These are phyloP conservation scores for Yamadazyma scolyti DNA, from an alignment of 805 yeast genomes.

Conservation along the genomic window DNA sequence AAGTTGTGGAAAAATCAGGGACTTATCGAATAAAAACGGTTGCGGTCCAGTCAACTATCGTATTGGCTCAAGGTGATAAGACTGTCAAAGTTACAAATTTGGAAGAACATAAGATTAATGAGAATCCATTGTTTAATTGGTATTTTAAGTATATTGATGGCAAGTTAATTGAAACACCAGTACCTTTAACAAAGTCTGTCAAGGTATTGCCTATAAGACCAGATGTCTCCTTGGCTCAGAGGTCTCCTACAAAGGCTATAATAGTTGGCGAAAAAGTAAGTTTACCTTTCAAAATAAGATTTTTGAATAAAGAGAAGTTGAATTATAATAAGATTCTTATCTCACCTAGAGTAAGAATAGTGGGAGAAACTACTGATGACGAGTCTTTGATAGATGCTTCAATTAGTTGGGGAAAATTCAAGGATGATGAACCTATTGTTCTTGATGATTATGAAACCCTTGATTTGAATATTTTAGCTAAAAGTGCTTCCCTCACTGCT, in stretches of 20 bases:
- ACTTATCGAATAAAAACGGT: slow-evolving; percentile 15
- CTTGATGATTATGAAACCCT: slow-evolving; percentile 13
- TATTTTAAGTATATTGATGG: slow-evolving; percentile 5
- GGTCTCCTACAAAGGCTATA: slow-evolving; percentile 10
- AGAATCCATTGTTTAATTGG: slow-evolving; percentile 4
- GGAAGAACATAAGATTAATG: slow-evolving; percentile 1
- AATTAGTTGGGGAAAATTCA: slow-evolving; percentile 30
- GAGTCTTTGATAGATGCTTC: slow-evolving; percentile 10
- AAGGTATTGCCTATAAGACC: slow-evolving; percentile 24
- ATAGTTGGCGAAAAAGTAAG: slow-evolving; percentile 29
- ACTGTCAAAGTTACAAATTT: slow-evolving; percentile 6
- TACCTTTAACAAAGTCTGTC: slow-evolving; percentile 8
- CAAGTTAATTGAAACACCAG: slow-evolving; percentile 3
- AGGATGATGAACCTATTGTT: slow-evolving; percentile 38
- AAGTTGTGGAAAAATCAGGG: slow-evolving; percentile 20
- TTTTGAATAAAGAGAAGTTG: slow-evolving; percentile 12
- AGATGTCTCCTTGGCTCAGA: slow-evolving; percentile 12
- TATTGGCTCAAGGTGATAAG: slow-evolving; percentile 4
- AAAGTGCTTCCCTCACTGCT: slow-evolving; percentile 15
- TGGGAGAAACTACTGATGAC: slow-evolving; percentile 3
- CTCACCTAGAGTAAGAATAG: slow-evolving; percentile 17
- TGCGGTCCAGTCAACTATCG: slow-evolving; percentile 10
- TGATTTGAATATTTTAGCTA: slow-evolving; percentile 20
- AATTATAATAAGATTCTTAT: slow-evolving; percentile 18
- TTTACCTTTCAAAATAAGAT: slow-evolving; percentile 17